phyloP scores from a whole-genome alignment of 805 yeast species.

The Candida sanyiensis region DNA sequence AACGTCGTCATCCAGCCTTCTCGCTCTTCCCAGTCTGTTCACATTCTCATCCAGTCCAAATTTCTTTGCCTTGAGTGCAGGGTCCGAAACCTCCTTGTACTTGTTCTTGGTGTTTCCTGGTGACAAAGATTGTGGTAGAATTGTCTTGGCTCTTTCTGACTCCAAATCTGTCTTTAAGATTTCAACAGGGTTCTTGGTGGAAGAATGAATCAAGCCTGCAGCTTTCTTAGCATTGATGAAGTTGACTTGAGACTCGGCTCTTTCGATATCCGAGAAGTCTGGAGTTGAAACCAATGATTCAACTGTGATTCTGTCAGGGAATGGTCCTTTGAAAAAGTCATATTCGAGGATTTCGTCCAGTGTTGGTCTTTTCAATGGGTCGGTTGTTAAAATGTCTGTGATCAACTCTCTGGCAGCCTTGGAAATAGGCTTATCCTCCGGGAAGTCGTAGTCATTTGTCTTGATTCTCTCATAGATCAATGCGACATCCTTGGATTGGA shows the following conservation, averaged over 20 bases:
- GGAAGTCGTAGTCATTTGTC: slow-evolving; percentile 73
- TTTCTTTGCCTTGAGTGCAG: slow-evolving; percentile 21
- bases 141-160: slow-evolving; percentile 58
- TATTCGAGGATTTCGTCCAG: slow-evolving; percentile 73
- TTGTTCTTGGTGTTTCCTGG: slow-evolving; percentile 89
- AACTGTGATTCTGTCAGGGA: slow-evolving; percentile 66
- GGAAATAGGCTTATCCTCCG: slow-evolving; percentile 59
- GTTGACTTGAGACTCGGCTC: slow-evolving; percentile 59
- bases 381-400: slow-evolving; percentile 62
- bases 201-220: slow-evolving; percentile 50
- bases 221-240: slow-evolving; percentile 58
- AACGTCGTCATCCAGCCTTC: slow-evolving; percentile 33
- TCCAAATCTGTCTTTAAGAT: slow-evolving; percentile 63
- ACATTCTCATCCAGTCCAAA: slow-evolving; percentile 26
- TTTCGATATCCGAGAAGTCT: slow-evolving; percentile 46
- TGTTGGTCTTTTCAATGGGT: slow-evolving; percentile 78
- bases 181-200: slow-evolving; percentile 59
- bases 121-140: slow-evolving; percentile 84
- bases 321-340: slow-evolving; percentile 82
- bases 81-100: slow-evolving; percentile 54
- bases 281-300: slow-evolving; percentile 62
- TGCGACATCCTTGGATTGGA: slow-evolving; percentile 92
- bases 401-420: slow-evolving; percentile 70
- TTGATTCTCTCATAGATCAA: slow-evolving; percentile 90
- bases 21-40: slow-evolving; percentile 30